Base-by-base conservation (phyloP, 352 stramenopile species). In the Stramenopiles sp. region DNA sequence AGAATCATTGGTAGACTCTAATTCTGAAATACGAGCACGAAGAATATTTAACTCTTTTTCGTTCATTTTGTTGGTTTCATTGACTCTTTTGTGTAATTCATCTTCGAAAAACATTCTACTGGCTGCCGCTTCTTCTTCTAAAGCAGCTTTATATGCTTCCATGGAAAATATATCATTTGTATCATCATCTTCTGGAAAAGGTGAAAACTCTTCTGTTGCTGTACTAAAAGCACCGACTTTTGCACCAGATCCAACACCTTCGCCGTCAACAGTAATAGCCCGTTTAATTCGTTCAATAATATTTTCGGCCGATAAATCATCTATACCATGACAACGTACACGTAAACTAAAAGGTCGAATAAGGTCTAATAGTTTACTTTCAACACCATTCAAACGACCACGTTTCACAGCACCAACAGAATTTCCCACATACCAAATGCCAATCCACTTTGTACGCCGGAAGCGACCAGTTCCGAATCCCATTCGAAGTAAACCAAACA, bases 401-500 rank as follows among this genome's bases (percentile, higher is more conserved):
- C 38, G 38, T 17, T 37, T 42, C 15, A 42, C 38, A 10, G 38
- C 5, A 10, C 20, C 10, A 19, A 42, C 38, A 12, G 37, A 43
- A 10, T 37, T 15, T 28, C 38, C 38, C n/a, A 17, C 6, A 19
- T 34, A 42, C 12, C 24, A 34, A 34, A 42, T 5, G 34, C 34
- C 18, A 21, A 42, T 40, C 38, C 38, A 42, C 34, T 42, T 42
- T 17, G 42, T 40, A 10, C 38, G 38, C 6, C 38, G 5, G 34
- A 42, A 40, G 20, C 42, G 37, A 5, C 38, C 38, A 6, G 20
- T 34, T 6, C 38, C 38, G n/a, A 42, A 42, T 17, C 38, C 38
- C 38, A 42, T 42, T 12, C 38, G 19, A 17, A 42, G 6, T 6
- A 42, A 34, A 34, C 38, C 38, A 6, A 42, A 36, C 5, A 42